phyloP scores from a whole-genome alignment of 176 grass and related monocot genomes.

The Saccharum officinarum region DNA sequence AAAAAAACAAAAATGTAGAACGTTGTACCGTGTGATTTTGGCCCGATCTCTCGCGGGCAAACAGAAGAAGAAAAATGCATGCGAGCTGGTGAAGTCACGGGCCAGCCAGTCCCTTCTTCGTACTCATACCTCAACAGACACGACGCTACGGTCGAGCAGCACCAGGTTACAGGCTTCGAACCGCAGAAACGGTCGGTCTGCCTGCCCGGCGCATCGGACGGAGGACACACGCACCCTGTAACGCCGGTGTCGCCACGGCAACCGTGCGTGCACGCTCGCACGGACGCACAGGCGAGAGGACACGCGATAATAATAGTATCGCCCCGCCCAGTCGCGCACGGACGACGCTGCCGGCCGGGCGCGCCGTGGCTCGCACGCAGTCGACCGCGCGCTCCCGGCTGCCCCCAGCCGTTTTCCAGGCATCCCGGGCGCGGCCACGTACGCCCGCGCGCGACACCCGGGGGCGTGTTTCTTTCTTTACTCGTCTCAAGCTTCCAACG shows the following conservation, averaged over 20 bases:
- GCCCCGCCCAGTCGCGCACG: slow-evolving; percentile 24
- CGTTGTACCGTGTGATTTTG: neutral
- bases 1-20: too few species aligned
- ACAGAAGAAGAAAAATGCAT: neutral
- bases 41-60: neutral
- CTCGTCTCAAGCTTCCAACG: neutral
- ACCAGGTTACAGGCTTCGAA: neutral
- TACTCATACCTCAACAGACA: neutral
- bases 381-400: slow-evolving; percentile 20
- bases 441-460: neutral
- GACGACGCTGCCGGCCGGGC: slow-evolving; percentile 17
- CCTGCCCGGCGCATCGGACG: slow-evolving; percentile 38
- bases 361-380: slow-evolving; percentile 48
- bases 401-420: slow-evolving; percentile 7
- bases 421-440: slow-evolving; percentile 25
- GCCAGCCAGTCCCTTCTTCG: neutral
- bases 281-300: slow-evolving; percentile 7
- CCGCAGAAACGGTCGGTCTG: slow-evolving; percentile 28
- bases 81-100: slow-evolving; percentile 23
- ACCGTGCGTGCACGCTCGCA: slow-evolving; percentile 5
- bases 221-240: neutral
- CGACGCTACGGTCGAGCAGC: slow-evolving; percentile 1
- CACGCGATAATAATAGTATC: slow-evolving; percentile 2
- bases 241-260: slow-evolving; percentile 56
- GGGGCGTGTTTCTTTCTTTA: slow-evolving; percentile 3